Evolutionary conservation across 371 early-diverging fungal species (phyloP).

Genomic region (Vittaforma corneae): DNA sequence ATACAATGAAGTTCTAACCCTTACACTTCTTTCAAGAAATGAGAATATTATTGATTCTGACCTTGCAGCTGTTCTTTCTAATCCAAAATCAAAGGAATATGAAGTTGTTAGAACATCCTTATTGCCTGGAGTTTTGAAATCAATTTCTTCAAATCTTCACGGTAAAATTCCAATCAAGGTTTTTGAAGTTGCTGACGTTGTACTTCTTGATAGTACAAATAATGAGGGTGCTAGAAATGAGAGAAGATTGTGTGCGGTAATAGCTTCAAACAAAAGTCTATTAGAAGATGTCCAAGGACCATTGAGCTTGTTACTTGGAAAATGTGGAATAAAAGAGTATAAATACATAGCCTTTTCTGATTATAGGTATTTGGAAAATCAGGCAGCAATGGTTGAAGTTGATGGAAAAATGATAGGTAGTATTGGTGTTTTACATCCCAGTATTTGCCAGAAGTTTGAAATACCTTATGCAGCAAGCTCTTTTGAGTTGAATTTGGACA

Average conservation of each 20-base stretch:
- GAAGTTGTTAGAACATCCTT: conserved; percentile 79
- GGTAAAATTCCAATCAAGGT: conserved; percentile 78
- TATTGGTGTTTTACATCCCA: conserved; percentile 38
- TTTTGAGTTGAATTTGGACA: conserved; percentile 50
- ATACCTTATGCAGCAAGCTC: conserved; percentile 35
- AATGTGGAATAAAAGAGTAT: conserved; percentile 27
- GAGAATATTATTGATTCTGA: conserved; percentile 40
- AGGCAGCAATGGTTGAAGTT: conserved; percentile 22
- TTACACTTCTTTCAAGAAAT: conserved; percentile 67
- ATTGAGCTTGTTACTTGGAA: conserved; percentile 23
- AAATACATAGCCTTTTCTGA: conserved; percentile 2
- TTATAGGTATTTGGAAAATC: conserved; percentile 22
- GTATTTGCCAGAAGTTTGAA: conserved; percentile 24
- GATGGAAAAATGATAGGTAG: conserved; percentile 16
- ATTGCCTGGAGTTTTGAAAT: conserved; percentile 87
- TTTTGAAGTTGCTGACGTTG: conserved; percentile 92
- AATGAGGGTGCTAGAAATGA: conserved; percentile 67
- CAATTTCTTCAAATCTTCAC: conserved; percentile 75
- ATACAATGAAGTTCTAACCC: conserved; percentile 82
- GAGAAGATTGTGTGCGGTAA: conserved; percentile 74
- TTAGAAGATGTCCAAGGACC: conserved; percentile 65
- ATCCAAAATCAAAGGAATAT: conserved; percentile 85
- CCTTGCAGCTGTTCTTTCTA: conserved; percentile 60
- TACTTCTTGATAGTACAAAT: conserved; percentile 60
- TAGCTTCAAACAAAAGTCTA: conserved; percentile 71